Evolutionary conservation across 306 rosid genomes (phyloP).

Genomic region (Medicago arabica): DNA sequence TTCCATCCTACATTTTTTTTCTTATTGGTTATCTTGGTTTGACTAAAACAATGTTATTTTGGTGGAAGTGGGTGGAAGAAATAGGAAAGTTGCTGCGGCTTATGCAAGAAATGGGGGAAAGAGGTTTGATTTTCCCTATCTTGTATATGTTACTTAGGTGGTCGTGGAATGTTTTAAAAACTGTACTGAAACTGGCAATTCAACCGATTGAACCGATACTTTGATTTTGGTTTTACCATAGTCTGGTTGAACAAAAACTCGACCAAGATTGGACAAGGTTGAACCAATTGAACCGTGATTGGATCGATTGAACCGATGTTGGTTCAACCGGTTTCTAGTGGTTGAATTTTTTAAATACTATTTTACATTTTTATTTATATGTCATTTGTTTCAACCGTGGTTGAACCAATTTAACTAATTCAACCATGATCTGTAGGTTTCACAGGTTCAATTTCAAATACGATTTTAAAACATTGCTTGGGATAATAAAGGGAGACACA

Average conservation of each 20-base stretch:
- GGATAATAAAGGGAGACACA: not conserved
- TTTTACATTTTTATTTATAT: no score
- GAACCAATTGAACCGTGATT: not conserved
- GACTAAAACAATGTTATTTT: constrained; percentile 31
- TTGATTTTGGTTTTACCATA: not conserved
- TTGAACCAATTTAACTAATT: not conserved
- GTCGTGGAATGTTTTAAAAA: not conserved
- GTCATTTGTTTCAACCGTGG: not conserved
- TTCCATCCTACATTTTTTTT: not conserved
- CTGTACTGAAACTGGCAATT: not conserved
- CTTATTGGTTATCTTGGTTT: constrained; percentile 21
- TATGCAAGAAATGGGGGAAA: constrained; percentile 77
- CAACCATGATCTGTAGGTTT: not conserved
- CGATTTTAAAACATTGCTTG: not conserved
- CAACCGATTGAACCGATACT: not conserved
- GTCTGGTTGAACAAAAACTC: not conserved
- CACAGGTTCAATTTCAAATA: not conserved
- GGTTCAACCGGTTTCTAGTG: not conserved
- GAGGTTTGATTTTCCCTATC: constrained; percentile 52
- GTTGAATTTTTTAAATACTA: no score
- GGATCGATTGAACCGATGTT: not conserved
- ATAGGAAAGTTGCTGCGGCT: constrained; percentile 93
- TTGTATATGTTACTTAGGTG: constrained; percentile 25
- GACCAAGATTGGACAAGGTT: not conserved
- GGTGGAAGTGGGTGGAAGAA: constrained; percentile 96